These are phyloP conservation scores for Umbelopsis isabellina DNA, from an alignment of 192 early-diverging fungal species.

Conservation along the genomic window DNA sequence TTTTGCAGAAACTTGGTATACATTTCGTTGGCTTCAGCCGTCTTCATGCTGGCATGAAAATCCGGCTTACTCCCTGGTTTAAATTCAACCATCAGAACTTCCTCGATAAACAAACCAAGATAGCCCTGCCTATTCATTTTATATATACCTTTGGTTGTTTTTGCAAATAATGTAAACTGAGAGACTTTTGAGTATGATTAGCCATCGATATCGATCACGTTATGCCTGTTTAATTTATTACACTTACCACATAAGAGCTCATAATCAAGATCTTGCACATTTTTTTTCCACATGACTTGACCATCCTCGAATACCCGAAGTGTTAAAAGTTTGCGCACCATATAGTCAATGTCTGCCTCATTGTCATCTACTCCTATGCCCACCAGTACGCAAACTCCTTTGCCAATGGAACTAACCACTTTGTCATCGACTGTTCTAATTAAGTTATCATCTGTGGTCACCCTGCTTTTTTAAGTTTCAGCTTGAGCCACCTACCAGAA, in stretches of 20 bases:
- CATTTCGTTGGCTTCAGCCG: slow-evolving; percentile 62
- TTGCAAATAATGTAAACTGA: slow-evolving; percentile 93
- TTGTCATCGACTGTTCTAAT: slow-evolving; percentile 63
- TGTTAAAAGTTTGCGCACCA: slow-evolving; percentile 81
- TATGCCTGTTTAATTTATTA: not conserved
- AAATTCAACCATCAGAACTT: no score
- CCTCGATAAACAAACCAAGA: not conserved
- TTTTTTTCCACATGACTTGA: slow-evolving; percentile 78
- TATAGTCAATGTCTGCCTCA: slow-evolving; percentile 79
- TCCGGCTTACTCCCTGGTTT: slow-evolving; percentile 77
- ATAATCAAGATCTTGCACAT: slow-evolving; percentile 71
- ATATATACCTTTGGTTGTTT: slow-evolving; percentile 69
- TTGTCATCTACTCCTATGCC: slow-evolving; percentile 73
- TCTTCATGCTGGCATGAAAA: slow-evolving; percentile 90
- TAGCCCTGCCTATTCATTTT: not conserved
- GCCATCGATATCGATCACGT: not conserved
- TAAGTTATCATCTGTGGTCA: not conserved
- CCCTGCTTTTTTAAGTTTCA: not conserved
- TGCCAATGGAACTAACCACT: slow-evolving; percentile 78
- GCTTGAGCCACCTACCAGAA: slow-evolving; percentile 14
- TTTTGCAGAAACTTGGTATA: slow-evolving; percentile 78
- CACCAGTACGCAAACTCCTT: slow-evolving; percentile 78
- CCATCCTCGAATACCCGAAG: slow-evolving; percentile 79
- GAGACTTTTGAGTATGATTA: slow-evolving; percentile 54
- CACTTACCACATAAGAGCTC: slow-evolving; percentile 77